A percentile compares a stretch with the other conserved stretches of the same genome.
Evolutionary conservation across 1,284 basidiomycete genomes (phyloP).

Genomic region (Abortiporus biennis): DNA sequence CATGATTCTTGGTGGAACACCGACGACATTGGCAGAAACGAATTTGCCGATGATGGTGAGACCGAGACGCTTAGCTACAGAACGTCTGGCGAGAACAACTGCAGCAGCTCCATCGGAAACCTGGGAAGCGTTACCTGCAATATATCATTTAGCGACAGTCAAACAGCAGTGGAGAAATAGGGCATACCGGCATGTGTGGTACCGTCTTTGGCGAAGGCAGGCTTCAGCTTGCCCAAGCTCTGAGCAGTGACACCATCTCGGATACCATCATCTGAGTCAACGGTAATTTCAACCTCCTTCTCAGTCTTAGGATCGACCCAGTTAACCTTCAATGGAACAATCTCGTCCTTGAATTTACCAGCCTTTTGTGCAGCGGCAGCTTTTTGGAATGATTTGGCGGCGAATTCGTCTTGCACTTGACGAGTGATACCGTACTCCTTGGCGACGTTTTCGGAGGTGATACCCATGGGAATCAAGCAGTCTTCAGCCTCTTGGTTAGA

Average conservation of each 20-base stretch:
- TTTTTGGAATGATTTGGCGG: conserved; percentile 82
- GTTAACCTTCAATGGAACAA: conserved; percentile 79
- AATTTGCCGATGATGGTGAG: conserved; percentile 94
- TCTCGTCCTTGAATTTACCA: conserved; percentile 91
- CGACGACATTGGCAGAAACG: conserved; percentile 72
- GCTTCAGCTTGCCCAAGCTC: conserved; percentile 87
- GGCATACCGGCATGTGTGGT: conserved; percentile 76
- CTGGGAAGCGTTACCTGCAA: conserved; percentile 80
- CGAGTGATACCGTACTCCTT: conserved; percentile 72
- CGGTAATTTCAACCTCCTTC: conserved; percentile 72
- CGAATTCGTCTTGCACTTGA: conserved; percentile 77
- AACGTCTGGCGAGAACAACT: conserved; percentile 84
- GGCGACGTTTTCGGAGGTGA: conserved; percentile 96
- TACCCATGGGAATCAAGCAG: conserved; percentile 95
- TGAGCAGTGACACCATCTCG: conserved; percentile 88
- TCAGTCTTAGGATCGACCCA: conserved; percentile 82
- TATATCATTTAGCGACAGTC: not conserved
- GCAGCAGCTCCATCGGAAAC: conserved; percentile 98
- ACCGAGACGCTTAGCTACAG: conserved; percentile 82
- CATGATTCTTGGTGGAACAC: conserved; percentile 88
- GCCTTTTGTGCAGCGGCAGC: conserved; percentile 85
- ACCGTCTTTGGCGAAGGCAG: conserved; percentile 88
- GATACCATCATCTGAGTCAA: conserved; percentile 90
- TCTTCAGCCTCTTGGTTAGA: conserved; percentile 80
- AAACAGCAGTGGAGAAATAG: not conserved